Percentiles rank a stretch among this genome's conserved stretches.
Conservation (phyloP, 305 asterid species). For the Fraxinus angustifolia region DNA sequence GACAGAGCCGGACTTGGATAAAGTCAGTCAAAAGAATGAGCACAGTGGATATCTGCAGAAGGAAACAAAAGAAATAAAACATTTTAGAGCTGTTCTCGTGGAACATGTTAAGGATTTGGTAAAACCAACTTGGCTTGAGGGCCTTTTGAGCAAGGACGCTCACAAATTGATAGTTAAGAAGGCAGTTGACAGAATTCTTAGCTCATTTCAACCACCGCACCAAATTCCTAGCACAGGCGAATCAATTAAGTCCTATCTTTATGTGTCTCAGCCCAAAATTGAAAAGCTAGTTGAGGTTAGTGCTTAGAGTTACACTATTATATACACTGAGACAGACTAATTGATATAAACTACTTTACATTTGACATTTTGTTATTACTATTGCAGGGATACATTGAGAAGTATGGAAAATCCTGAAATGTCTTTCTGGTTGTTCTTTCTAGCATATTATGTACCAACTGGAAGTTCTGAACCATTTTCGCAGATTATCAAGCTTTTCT, state of each 20-base stretch:
- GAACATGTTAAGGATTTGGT: conserved; percentile 74
- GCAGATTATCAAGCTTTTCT: conserved; percentile 13
- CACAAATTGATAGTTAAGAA: conserved; percentile 74
- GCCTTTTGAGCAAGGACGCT: conserved; percentile 76
- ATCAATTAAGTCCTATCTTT: conserved; percentile 46
- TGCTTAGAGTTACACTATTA: conserved; percentile 22
- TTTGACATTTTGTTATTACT: conserved; percentile 33
- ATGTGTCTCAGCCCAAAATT: conserved; percentile 55
- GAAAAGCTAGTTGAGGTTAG: conserved; percentile 85
- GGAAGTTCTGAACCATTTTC: conserved; percentile 32
- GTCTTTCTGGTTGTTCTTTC: conserved; percentile 25
- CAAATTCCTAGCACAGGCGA: conserved; percentile 72
- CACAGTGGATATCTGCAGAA: conserved; percentile 27
- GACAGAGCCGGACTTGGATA: conserved; percentile 33
- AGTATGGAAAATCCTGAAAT: conserved; percentile 54
- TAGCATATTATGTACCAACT: conserved; percentile 11
- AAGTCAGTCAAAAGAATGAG: conserved; percentile 29
- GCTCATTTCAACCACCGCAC: conserved; percentile 47
- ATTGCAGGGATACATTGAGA: conserved; percentile 78
- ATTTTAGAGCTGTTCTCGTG: conserved; percentile 63
- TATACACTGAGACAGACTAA: conserved; percentile 14
- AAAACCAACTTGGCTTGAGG: conserved; percentile 76
- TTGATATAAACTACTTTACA: conserved; percentile 16
- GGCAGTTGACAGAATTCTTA: conserved; percentile 63
- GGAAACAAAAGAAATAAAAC: conserved; percentile 48